Percentiles rank a stretch among this genome's conserved stretches.
phyloP scores from a whole-genome alignment of 2,329 filamentous ascomycete genomes.

The Pseudocercospora cruenta region DNA sequence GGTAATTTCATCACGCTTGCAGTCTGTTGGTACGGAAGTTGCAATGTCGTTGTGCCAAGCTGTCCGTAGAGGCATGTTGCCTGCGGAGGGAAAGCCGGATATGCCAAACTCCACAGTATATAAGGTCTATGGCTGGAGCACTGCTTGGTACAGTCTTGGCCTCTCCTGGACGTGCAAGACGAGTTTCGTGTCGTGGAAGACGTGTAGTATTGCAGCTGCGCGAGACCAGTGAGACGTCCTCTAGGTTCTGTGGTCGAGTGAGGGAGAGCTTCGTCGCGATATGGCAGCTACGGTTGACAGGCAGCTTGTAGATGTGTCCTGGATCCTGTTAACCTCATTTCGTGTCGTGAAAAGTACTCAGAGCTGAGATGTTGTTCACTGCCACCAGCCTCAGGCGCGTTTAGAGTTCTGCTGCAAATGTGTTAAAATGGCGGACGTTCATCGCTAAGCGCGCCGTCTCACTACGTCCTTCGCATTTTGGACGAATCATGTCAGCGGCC shows the following conservation, averaged over 20 bases:
- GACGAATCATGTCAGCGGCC: not conserved
- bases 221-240: too few relatives aligned
- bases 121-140: not conserved
- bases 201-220: too few relatives aligned
- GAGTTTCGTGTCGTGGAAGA: too few relatives aligned
- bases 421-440: not conserved
- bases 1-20: constrained; percentile 15
- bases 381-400: not conserved
- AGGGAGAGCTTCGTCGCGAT: too few relatives aligned
- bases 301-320: too few relatives aligned
- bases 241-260: too few relatives aligned
- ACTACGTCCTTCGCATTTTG: not conserved
- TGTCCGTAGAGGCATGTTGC: constrained; percentile 1
- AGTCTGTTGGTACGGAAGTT: constrained; percentile 18
- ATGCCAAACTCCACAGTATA: not conserved
- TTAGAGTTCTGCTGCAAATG: too few relatives aligned
- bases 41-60: constrained; percentile 13
- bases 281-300: too few relatives aligned
- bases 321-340: too few relatives aligned
- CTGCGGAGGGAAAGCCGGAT: not conserved
- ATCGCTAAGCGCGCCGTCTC: not conserved
- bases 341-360: too few relatives aligned
- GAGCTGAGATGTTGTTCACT: too few relatives aligned
- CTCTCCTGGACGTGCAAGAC: not conserved
- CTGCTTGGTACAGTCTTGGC: not conserved